phyloP scores from a whole-genome alignment of 768 basidiomycete genomes.

The Boletellus ananas region DNA sequence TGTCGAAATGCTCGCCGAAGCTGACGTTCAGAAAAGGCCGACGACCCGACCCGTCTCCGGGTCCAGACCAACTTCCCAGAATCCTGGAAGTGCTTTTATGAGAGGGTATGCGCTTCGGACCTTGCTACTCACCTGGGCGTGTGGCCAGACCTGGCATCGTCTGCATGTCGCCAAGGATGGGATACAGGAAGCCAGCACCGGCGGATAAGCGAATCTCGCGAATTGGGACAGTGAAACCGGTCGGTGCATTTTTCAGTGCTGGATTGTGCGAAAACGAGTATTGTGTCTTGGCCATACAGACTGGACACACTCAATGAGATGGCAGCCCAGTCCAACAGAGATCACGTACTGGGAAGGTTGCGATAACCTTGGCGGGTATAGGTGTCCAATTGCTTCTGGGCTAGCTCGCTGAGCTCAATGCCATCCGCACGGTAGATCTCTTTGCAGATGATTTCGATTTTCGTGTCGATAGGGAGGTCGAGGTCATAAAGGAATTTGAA shows the following conservation, averaged over 20 bases:
- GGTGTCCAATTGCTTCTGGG: slow-evolving; percentile 79
- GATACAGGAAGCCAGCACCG: slow-evolving; percentile 95
- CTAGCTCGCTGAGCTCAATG: slow-evolving; percentile 81
- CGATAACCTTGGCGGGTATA: slow-evolving; percentile 90
- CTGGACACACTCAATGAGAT: slow-evolving; percentile 35
- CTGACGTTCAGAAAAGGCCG: slow-evolving; percentile 67
- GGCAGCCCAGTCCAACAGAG: neutral
- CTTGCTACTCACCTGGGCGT: slow-evolving; percentile 60
- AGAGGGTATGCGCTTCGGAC: neutral
- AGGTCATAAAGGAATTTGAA: slow-evolving; percentile 96
- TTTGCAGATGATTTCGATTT: slow-evolving; percentile 82
- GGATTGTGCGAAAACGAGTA: slow-evolving; percentile 97
- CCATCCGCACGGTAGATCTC: slow-evolving; percentile 95
- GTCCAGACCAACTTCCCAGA: slow-evolving; percentile 88
- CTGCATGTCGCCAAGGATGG: slow-evolving; percentile 94
- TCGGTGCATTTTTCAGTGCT: slow-evolving; percentile 84
- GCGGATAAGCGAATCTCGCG: slow-evolving; percentile 83
- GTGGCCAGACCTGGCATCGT: slow-evolving; percentile 97
- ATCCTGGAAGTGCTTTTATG: slow-evolving; percentile 44
- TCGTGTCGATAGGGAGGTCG: slow-evolving; percentile 76
- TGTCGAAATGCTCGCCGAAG: slow-evolving; percentile 17
- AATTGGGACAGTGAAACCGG: slow-evolving; percentile 91
- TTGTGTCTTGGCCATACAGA: slow-evolving; percentile 98
- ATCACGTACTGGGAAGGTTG: slow-evolving; percentile 66
- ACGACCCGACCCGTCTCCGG: slow-evolving; percentile 75